Base-by-base conservation (phyloP, 1,284 basidiomycete genomes). In the Microbotryum scabiosae region DNA sequence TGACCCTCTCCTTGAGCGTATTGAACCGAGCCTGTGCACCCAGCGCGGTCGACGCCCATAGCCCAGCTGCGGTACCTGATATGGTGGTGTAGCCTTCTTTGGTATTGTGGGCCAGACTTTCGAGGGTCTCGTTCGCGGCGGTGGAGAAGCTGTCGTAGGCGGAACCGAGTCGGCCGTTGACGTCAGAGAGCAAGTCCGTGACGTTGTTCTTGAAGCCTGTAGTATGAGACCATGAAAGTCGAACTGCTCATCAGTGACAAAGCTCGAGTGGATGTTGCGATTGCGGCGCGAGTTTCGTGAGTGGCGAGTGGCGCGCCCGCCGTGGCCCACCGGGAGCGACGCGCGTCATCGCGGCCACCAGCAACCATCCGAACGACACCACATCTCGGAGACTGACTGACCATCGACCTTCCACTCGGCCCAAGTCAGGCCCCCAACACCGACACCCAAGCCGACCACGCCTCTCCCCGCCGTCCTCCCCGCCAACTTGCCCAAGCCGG, bases 331-430 rank as follows among this genome's bases (percentile, higher is more conserved):
- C n/a, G 5, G 43, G 47, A 23, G 16, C 47, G 48, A 28, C 45
- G 48, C 55, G 49, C 49, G 45, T 51, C 26, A 49, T 23, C 10
- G 21, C 47, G 26, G n/a, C 55, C 25, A 20, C 28, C 5, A 30
- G 7, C 28, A 30, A 30, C 28, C 28, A 30, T 9, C 28, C 28
- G n/a, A 21, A 43, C 26, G 20, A 18, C 26, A 23, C 28, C 52
- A 20, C 28, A 41, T 21, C 12, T 10, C 30, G 30, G 30, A 9
- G 49, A 51, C 4, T 16, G 7, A 76, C 83, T 68, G 64, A 89
- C 90, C 88, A 79, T 96, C 90, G 70, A 92, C 85, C 77, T 90
- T 90, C 79, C 91, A 93, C 73, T 91, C 91, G 20, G 89, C 90
- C 75, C 93, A 94, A 7, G 87, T 88, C 60, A 92, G 78, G 0